Percentiles rank a stretch among this genome's conserved stretches.
Conservation (phyloP, 1,284 basidiomycete species). For the Sanguinoderma infundibulare region DNA sequence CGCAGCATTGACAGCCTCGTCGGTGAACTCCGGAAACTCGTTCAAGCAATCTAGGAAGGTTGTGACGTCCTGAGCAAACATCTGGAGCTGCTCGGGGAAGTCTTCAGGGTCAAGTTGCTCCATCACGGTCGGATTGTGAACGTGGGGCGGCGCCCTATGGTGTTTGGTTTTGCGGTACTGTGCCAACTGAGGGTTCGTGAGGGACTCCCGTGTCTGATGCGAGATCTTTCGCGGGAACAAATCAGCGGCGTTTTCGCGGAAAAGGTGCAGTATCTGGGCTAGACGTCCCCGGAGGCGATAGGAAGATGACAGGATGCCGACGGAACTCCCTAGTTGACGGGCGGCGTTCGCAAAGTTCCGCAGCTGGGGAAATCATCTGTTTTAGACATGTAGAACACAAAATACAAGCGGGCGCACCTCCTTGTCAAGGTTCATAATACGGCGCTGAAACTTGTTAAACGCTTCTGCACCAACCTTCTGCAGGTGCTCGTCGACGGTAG, state of each 20-base stretch:
- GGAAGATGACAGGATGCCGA: conserved; percentile 72
- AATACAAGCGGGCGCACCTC: conserved; percentile 45
- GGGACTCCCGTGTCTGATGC: conserved; percentile 47
- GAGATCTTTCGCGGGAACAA: conserved; percentile 68
- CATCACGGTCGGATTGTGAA: conserved; percentile 53
- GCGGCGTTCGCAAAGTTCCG: conserved; percentile 77
- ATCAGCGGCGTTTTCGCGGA: conserved; percentile 71
- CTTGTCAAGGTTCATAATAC: conserved; percentile 65
- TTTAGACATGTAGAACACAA: not conserved
- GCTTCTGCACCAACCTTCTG: conserved; percentile 66
- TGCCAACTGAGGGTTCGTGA: conserved; percentile 40
- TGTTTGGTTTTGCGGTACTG: conserved; percentile 32
- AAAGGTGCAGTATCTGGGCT: conserved; percentile 66
- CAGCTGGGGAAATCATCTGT: conserved; percentile 43
- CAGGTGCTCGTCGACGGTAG: conserved; percentile 67
- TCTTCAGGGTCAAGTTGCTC: conserved; percentile 64
- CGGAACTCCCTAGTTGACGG: conserved; percentile 71
- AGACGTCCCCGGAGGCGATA: conserved; percentile 71
- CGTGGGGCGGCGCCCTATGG: conserved; percentile 45
- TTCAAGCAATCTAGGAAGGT: conserved; percentile 71
- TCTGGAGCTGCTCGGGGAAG: conserved; percentile 64
- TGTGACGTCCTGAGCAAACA: conserved; percentile 61
- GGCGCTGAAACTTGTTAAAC: conserved; percentile 65
- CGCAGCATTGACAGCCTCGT: conserved; percentile 71
- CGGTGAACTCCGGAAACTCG: conserved; percentile 76